These are phyloP conservation scores for Corylus avellana DNA, from an alignment of 306 rosid species.

Conservation along the genomic window DNA sequence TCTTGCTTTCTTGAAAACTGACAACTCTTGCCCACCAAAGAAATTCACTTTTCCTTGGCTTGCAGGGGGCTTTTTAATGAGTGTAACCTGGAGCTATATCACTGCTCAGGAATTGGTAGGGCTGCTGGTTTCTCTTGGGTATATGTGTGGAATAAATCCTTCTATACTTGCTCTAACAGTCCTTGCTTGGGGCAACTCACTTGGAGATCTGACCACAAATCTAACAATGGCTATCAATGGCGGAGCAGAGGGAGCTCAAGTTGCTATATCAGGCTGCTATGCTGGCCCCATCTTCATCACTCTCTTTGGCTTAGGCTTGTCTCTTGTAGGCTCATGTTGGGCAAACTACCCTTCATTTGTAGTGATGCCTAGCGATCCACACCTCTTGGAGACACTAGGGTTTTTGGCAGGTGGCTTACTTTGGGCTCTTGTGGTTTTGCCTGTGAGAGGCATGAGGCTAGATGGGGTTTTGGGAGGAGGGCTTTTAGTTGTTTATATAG, in stretches of 20 bases:
- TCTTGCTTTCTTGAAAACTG: slow-evolving; percentile 32
- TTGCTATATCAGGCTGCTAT: slow-evolving; percentile 59
- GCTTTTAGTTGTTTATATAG: slow-evolving; percentile 42
- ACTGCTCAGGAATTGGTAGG: slow-evolving; percentile 54
- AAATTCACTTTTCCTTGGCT: slow-evolving; percentile 49
- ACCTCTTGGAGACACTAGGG: slow-evolving; percentile 50
- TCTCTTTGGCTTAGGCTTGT: slow-evolving; percentile 52
- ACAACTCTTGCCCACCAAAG: slow-evolving; percentile 43
- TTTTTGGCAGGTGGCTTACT: slow-evolving; percentile 45
- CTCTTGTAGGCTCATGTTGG: slow-evolving; percentile 42
- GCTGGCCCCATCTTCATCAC: slow-evolving; percentile 57
- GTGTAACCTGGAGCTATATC: slow-evolving; percentile 61
- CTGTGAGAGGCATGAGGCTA: slow-evolving; percentile 45
- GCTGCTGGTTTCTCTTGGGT: slow-evolving; percentile 45
- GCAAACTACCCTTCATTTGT: slow-evolving; percentile 40
- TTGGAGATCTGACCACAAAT: slow-evolving; percentile 51
- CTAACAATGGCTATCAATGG: slow-evolving; percentile 50
- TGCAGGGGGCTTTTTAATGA: slow-evolving; percentile 54
- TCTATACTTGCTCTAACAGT: slow-evolving; percentile 45
- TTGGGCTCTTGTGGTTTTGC: slow-evolving; percentile 48
- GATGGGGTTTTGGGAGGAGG: slow-evolving; percentile 51
- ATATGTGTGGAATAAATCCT: slow-evolving; percentile 38
- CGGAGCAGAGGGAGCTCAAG: slow-evolving; percentile 50
- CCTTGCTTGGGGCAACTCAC: slow-evolving; percentile 52
- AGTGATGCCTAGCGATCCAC: slow-evolving; percentile 45